Evolutionary conservation across 1,284 basidiomycete genomes (phyloP).

Genomic region (Sphaerobolus stellatus): DNA sequence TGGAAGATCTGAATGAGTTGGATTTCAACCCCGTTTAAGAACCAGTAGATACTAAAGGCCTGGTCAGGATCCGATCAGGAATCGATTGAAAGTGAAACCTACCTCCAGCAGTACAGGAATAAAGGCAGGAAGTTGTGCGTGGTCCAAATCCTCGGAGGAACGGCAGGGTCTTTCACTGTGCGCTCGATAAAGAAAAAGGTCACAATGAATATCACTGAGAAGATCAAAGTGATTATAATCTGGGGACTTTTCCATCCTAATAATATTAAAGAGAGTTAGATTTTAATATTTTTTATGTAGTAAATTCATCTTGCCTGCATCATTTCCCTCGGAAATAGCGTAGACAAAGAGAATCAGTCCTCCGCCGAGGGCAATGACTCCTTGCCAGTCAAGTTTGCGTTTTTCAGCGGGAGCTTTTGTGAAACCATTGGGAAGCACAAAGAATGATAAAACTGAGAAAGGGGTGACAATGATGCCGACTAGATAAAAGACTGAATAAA

Average conservation of each 20-base stretch:
- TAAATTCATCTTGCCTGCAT: constrained; percentile 1
- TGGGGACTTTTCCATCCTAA: constrained; percentile 3
- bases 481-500: constrained; percentile 10
- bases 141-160: constrained; percentile 14
- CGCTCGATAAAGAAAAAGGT: constrained; percentile 10
- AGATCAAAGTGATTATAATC: constrained; percentile 7
- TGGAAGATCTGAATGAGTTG: constrained; percentile 16
- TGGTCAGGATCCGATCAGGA: neutral
- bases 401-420: neutral
- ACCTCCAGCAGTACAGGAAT: constrained; percentile 16
- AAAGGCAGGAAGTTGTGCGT: constrained; percentile 13
- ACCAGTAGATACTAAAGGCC: constrained; percentile 7
- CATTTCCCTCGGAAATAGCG: constrained; percentile 13
- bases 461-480: constrained; percentile 11
- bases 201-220: constrained; percentile 7
- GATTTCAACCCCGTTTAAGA: constrained; percentile 10
- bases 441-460: constrained; percentile 6
- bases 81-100: neutral
- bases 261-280: neutral
- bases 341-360: constrained; percentile 16
- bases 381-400: constrained; percentile 10
- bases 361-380: constrained; percentile 3
- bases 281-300: neutral
- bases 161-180: constrained; percentile 15
- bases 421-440: neutral